Evolutionary conservation across 441 rosid genomes (phyloP), one percentile per base, ranked within the genome.

Genomic region (Lepidium campestre): DNA sequence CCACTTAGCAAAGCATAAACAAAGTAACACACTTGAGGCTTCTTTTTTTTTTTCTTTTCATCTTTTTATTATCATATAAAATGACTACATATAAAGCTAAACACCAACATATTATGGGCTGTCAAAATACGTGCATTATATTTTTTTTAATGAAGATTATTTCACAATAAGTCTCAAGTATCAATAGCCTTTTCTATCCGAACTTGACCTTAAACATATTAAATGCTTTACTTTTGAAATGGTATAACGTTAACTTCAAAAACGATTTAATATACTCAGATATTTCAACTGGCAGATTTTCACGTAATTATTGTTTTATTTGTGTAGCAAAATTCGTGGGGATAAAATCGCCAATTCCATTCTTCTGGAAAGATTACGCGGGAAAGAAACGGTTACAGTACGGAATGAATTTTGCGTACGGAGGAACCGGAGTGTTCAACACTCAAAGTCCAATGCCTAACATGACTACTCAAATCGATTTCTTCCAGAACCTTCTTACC

Each of bases 351-450:
- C 98, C 98, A 2, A 77, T 92, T 8, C 85, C 98, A 47, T 92
- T 78, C 73, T 76, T 61, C 57, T 88, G 80, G 83, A 81, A 84
- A 72, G 81, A 80, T 29, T 57, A 34, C 76, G 67, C 69, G 41
- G 86, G 75, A 1, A 34, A 48, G 13, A 75, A 77, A 40, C 73
- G 66, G 17, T 36, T 86, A 72, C 79, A 73, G 19, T 39, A 78
- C 41, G 97, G 97, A 5, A 71, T 90, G 81, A 93, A 93, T 70
- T 93, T 90, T 42, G 98, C 98, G 0, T 85, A 68, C 50, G 98
- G 98, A 40, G 97, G 97, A 15, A 83, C 94, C 0, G 97, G 98
- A n/a, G 98, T 90, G 12, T 84, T 93, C 47, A 62, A 83, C 23
- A 85, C 96, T 6, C 13, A 13, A 10, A 12, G 1, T 47, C 60